A percentile compares a stretch with the other conserved stretches of the same genome.
Evolutionary conservation across 805 yeast species (phyloP).

Genomic region (Metschnikowia sp.): DNA sequence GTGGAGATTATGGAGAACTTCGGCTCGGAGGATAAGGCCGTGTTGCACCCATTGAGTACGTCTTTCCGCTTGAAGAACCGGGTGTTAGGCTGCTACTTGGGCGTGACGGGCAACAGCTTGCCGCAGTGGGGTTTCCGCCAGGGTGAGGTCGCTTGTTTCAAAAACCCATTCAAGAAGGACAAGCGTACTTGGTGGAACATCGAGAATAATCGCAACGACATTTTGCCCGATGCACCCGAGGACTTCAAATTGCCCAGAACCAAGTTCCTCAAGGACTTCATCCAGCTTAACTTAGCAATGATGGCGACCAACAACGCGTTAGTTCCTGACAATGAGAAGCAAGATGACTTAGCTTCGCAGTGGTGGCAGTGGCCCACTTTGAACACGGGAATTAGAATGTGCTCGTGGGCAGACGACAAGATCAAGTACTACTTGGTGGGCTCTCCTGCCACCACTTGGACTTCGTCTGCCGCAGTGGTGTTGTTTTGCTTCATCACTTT

Average conservation of each 20-base stretch:
- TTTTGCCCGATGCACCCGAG: slow-evolving; percentile 57
- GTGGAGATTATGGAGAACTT: slow-evolving; percentile 64
- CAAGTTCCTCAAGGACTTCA: slow-evolving; percentile 61
- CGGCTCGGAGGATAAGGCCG: slow-evolving; percentile 48
- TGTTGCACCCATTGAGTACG: slow-evolving; percentile 78
- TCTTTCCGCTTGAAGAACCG: slow-evolving; percentile 72
- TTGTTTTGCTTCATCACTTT: slow-evolving; percentile 47
- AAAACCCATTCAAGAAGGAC: slow-evolving; percentile 64
- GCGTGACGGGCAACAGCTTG: slow-evolving; percentile 73
- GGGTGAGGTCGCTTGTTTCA: slow-evolving; percentile 87
- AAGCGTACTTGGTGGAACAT: slow-evolving; percentile 89
- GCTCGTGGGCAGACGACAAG: slow-evolving; percentile 60
- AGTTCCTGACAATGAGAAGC: slow-evolving; percentile 69
- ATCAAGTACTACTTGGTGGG: slow-evolving; percentile 65
- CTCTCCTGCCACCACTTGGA: slow-evolving; percentile 68
- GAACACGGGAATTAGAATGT: slow-evolving; percentile 69
- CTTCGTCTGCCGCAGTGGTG: slow-evolving; percentile 60
- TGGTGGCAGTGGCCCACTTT: slow-evolving; percentile 87
- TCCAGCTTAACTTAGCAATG: slow-evolving; percentile 74
- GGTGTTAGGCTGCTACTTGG: slow-evolving; percentile 75
- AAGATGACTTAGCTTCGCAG: slow-evolving; percentile 64
- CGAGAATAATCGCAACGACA: slow-evolving; percentile 62
- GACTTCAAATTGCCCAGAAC: slow-evolving; percentile 61
- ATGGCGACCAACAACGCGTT: slow-evolving; percentile 81
- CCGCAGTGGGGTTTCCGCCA: slow-evolving; percentile 99